Evolutionary conservation across 768 basidiomycete genomes (phyloP).

Genomic region (Xerocomus potaroensis): DNA sequence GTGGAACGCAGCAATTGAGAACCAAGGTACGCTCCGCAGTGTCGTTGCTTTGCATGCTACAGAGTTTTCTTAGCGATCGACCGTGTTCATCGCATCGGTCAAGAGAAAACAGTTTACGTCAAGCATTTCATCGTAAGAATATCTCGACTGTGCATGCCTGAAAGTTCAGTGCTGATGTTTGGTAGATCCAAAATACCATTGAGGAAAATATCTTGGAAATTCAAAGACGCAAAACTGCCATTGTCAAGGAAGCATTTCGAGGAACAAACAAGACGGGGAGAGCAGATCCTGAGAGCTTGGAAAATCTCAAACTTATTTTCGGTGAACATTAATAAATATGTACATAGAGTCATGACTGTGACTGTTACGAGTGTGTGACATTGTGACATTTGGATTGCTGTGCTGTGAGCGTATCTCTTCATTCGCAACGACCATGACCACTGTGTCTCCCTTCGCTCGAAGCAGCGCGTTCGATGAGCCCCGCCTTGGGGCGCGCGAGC

Average conservation of each 20-base stretch:
- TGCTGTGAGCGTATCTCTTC: slow-evolving; percentile 18
- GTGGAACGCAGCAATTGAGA: slow-evolving; percentile 86
- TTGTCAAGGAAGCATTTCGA: slow-evolving; percentile 80
- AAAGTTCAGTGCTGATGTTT: neutral
- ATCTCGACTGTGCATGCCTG: neutral
- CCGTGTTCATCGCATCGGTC: slow-evolving; percentile 81
- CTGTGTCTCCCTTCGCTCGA: slow-evolving; percentile 59
- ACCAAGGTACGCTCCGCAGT: slow-evolving; percentile 53
- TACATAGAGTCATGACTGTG: slow-evolving; percentile 60
- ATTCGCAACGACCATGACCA: slow-evolving; percentile 28
- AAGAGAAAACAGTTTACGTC: slow-evolving; percentile 77
- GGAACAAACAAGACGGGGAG: slow-evolving; percentile 43
- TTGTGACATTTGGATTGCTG: slow-evolving; percentile 20
- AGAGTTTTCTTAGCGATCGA: slow-evolving; percentile 62
- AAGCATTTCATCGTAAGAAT: slow-evolving; percentile 74
- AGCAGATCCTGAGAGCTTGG: slow-evolving; percentile 65
- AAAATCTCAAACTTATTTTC: slow-evolving; percentile 58
- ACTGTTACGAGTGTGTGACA: slow-evolving; percentile 16
- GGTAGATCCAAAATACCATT: slow-evolving; percentile 66
- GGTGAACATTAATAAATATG: slow-evolving; percentile 2
- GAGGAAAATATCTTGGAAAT: slow-evolving; percentile 78
- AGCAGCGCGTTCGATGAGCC: slow-evolving; percentile 54
- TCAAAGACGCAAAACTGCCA: slow-evolving; percentile 82
- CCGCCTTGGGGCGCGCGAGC: slow-evolving; percentile 46
- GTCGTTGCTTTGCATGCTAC: neutral